Evolutionary conservation across 2,329 filamentous ascomycete genomes (phyloP).

Genomic region (Emmonsiellopsis sp.): DNA sequence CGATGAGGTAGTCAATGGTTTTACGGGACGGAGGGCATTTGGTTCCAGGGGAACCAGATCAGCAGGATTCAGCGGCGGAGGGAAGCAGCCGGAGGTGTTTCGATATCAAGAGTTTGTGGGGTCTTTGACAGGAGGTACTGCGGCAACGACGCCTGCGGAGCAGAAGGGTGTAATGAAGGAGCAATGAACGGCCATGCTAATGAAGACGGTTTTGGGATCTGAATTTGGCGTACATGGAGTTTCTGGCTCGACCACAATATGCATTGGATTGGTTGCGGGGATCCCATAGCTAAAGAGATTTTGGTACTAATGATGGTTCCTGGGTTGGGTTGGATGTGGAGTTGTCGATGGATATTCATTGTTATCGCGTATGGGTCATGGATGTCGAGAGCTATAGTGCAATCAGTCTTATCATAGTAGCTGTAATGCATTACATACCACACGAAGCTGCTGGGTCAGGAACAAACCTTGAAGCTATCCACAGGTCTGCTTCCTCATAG

Average conservation of each 20-base stretch:
- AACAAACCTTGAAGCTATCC: too few relatives aligned
- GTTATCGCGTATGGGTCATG: background rate
- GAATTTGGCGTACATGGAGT: background rate
- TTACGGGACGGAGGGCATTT: slow-evolving; percentile 75
- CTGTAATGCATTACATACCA: too few relatives aligned
- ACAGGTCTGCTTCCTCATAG: too few relatives aligned
- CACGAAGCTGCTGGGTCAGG: too few relatives aligned
- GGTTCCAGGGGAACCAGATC: slow-evolving; percentile 44
- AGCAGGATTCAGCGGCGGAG: slow-evolving; percentile 42
- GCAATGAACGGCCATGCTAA: background rate
- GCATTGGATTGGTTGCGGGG: too few relatives aligned
- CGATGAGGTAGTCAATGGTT: slow-evolving; percentile 78
- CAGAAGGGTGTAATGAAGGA: background rate
- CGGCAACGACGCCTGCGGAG: background rate
- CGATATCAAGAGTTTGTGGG: slow-evolving; percentile 86
- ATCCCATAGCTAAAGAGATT: too few relatives aligned
- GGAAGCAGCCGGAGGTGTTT: slow-evolving; percentile 77
- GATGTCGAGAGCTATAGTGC: too few relatives aligned
- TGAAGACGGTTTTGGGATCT: background rate
- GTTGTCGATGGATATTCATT: background rate
- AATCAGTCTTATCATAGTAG: too few relatives aligned
- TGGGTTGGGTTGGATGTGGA: background rate
- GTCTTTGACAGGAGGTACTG: slow-evolving; percentile 50
- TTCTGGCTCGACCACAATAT: too few relatives aligned
- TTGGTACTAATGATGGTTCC: background rate